Evolutionary conservation across 345 rosid species (phyloP).

Genomic region (Combretum micranthum): DNA sequence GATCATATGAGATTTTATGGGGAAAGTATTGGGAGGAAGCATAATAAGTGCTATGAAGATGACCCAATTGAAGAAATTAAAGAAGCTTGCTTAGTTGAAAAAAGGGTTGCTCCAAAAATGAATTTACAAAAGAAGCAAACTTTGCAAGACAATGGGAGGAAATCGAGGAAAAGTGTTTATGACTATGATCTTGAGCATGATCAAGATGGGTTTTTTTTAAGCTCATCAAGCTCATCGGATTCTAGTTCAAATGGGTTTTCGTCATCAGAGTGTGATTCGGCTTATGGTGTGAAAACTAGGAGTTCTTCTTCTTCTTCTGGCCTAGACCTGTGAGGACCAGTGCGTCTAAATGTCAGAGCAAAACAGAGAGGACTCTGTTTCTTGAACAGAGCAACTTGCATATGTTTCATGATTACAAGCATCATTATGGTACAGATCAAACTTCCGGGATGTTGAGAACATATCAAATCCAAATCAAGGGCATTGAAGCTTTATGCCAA

Average conservation of each 20-base stretch:
- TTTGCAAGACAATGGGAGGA: slow-evolving; percentile 17
- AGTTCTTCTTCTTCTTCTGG: slow-evolving; percentile 26
- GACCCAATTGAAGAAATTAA: slow-evolving; percentile 2
- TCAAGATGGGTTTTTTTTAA: slow-evolving; percentile 46
- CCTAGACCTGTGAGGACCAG: slow-evolving; percentile 39
- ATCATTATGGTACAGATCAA: slow-evolving; percentile 21
- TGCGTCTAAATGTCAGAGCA: slow-evolving; percentile 21
- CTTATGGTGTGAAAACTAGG: slow-evolving; percentile 29
- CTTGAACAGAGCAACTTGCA: slow-evolving; percentile 36
- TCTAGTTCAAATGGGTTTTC: slow-evolving; percentile 71
- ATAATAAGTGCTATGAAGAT: slow-evolving; percentile 12
- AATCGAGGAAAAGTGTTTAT: slow-evolving; percentile 10
- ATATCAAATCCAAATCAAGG: slow-evolving; percentile 45
- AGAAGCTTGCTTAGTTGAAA: slow-evolving; percentile 32
- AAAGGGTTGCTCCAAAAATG: slow-evolving; percentile 33
- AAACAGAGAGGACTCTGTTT: slow-evolving; percentile 30
- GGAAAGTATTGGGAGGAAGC: slow-evolving; percentile 28
- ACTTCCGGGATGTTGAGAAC: slow-evolving; percentile 30
- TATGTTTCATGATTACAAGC: slow-evolving; percentile 20
- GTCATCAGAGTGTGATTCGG: slow-evolving; percentile 69
- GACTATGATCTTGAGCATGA: slow-evolving; percentile 24
- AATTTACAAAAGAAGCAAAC: slow-evolving; percentile 10
- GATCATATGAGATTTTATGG: slow-evolving; percentile 35
- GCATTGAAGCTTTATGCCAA: slow-evolving; percentile 50
- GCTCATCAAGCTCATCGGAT: slow-evolving; percentile 80